Percentiles rank a stretch among this genome's conserved stretches.
phyloP scores from a whole-genome alignment of 176 grass and related monocot species.

The Aegilops bicornis region DNA sequence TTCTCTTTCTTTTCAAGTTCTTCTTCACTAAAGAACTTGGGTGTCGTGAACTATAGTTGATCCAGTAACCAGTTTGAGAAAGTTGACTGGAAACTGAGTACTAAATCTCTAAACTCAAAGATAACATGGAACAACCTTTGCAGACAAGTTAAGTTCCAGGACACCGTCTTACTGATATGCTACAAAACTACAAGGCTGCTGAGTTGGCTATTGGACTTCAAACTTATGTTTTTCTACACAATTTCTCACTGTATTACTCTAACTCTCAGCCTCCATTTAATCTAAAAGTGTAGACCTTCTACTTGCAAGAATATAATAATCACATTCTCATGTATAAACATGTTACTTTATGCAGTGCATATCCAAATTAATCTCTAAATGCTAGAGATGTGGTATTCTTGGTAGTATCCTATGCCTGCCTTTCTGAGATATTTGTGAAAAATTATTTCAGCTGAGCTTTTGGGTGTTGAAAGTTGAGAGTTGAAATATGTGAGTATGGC shows the following conservation, averaged over 20 bases:
- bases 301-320: neutral
- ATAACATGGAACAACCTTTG: neutral
- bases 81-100: neutral
- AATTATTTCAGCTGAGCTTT: neutral
- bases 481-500: neutral
- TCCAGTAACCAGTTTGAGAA: neutral
- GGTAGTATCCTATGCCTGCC: conserved; percentile 2
- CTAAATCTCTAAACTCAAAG: neutral
- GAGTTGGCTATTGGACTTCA: neutral
- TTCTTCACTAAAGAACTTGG: neutral
- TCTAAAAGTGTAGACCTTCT: neutral
- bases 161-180: neutral
- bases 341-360: neutral
- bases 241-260: neutral
- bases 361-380: neutral
- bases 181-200: conserved; percentile 11
- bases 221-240: neutral
- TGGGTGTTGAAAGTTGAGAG: conserved; percentile 8
- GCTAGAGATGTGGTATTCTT: neutral
- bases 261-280: neutral
- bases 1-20: neutral
- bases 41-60: neutral
- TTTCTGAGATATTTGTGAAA: neutral
- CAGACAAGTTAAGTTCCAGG: conserved; percentile 15
- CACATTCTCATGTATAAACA: conserved; percentile 10